Evolutionary conservation across 179 eudicot genomes (phyloP).

Genomic region (Drosera spatulata): DNA sequence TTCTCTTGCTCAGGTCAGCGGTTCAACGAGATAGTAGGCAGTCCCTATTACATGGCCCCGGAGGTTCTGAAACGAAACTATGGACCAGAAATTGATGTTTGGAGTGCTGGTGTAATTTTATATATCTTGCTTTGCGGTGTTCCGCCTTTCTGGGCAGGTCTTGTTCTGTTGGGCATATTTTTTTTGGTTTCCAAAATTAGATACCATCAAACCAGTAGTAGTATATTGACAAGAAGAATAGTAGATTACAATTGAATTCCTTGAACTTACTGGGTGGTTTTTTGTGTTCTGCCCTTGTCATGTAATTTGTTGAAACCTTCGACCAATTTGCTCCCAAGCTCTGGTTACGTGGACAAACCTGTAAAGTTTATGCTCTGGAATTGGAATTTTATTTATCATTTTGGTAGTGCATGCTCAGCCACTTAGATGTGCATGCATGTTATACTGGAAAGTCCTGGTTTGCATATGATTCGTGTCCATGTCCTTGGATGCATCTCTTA

Average conservation of each 20-base stretch:
- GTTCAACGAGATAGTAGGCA: conserved; percentile 11
- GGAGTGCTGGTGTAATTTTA: conserved; percentile 16
- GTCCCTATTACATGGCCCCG: conserved; percentile 15
- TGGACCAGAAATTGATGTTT: conserved; percentile 14
- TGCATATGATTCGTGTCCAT: not conserved
- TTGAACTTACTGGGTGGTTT: no score
- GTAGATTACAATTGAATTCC: no score
- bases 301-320: no score
- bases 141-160: conserved; percentile 16
- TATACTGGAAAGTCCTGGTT: not conserved
- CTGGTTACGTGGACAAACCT: no score
- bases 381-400: no score
- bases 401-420: no score
- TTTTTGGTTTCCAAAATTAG: not conserved
- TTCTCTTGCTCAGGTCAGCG: conserved; percentile 4
- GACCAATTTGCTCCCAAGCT: no score
- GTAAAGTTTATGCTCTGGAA: no score
- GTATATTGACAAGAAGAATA: no score
- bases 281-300: no score
- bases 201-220: no score
- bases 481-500: not conserved
- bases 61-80: conserved; percentile 12
- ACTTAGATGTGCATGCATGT: not conserved
- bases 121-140: conserved; percentile 14
- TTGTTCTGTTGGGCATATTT: not conserved